These are phyloP conservation scores for Rhodotorula sp. DNA, from an alignment of 1,284 basidiomycete species.

Conservation along the genomic window DNA sequence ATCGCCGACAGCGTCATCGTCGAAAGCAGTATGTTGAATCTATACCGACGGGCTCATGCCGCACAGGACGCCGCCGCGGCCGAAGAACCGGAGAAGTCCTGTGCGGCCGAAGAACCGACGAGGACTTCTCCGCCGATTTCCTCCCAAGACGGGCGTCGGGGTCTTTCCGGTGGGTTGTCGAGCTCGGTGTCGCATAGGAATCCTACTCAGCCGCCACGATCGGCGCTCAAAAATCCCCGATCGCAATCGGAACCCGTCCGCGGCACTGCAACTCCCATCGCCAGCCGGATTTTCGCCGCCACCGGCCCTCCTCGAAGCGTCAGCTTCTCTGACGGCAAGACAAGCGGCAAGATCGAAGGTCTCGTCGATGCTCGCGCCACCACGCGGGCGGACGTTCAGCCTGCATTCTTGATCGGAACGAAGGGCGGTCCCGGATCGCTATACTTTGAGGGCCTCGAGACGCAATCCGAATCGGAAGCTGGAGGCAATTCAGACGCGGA, in stretches of 20 bases:
- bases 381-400: not conserved
- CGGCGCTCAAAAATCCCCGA: slow-evolving; percentile 29
- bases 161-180: too few relatives aligned
- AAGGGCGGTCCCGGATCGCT: slow-evolving; percentile 15
- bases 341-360: slow-evolving; percentile 75
- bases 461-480: not conserved
- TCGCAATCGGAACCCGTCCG: slow-evolving; percentile 16
- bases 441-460: slow-evolving; percentile 2
- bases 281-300: not conserved
- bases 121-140: slow-evolving; percentile 51
- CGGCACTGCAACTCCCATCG: slow-evolving; percentile 15
- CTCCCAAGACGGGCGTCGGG: too few relatives aligned
- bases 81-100: too few relatives aligned
- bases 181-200: too few relatives aligned
- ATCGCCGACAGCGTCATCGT: slow-evolving; percentile 30
- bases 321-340: slow-evolving; percentile 88
- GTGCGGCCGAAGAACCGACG: slow-evolving; percentile 44
- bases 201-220: slow-evolving; percentile 18
- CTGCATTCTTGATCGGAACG: not conserved
- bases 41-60: slow-evolving; percentile 8
- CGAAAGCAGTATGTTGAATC: slow-evolving; percentile 52
- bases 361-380: slow-evolving; percentile 46
- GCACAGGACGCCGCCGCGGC: not conserved
- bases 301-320: slow-evolving; percentile 67
- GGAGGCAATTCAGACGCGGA: slow-evolving; percentile 10